phyloP scores from a whole-genome alignment of 2,329 filamentous ascomycete species.

The Trichophyton mentagrophytes region DNA sequence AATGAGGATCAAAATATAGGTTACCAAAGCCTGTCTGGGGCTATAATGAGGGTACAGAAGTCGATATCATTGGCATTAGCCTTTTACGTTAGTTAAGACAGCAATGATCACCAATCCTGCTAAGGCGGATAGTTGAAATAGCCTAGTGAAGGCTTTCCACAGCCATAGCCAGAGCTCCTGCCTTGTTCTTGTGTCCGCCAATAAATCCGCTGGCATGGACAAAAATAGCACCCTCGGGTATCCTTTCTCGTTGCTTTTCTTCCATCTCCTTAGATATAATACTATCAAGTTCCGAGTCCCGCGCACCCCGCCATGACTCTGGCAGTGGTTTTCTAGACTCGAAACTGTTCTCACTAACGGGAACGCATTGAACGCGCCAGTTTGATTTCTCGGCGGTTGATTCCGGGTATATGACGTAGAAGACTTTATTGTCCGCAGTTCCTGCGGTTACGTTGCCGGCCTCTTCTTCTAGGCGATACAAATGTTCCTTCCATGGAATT shows the following conservation, averaged over 20 bases:
- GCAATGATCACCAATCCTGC: neutral
- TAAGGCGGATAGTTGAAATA: neutral
- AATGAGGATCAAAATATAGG: too few relatives aligned
- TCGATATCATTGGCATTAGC: too few relatives aligned
- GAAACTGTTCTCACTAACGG: constrained; percentile 71
- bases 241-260: constrained; percentile 25
- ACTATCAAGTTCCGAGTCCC: constrained; percentile 71
- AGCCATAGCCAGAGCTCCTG: constrained; percentile 79
- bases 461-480: constrained; percentile 72
- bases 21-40: too few relatives aligned
- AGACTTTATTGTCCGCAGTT: constrained; percentile 31
- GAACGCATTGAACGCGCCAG: constrained; percentile 92
- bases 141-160: constrained; percentile 23
- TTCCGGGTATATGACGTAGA: constrained; percentile 89
- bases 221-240: constrained; percentile 58
- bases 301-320: constrained; percentile 79
- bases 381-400: constrained; percentile 60
- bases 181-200: constrained; percentile 82
- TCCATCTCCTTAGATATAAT: constrained; percentile 31
- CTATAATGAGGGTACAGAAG: too few relatives aligned
- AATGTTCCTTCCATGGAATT: constrained; percentile 88
- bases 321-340: constrained; percentile 83
- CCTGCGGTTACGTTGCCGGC: constrained; percentile 12
- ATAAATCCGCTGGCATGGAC: constrained; percentile 94
- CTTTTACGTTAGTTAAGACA: too few relatives aligned